These are phyloP conservation scores for Cutaneotrichosporon sp. DNA, from an alignment of 1,284 basidiomycete genomes.

Conservation along the genomic window DNA sequence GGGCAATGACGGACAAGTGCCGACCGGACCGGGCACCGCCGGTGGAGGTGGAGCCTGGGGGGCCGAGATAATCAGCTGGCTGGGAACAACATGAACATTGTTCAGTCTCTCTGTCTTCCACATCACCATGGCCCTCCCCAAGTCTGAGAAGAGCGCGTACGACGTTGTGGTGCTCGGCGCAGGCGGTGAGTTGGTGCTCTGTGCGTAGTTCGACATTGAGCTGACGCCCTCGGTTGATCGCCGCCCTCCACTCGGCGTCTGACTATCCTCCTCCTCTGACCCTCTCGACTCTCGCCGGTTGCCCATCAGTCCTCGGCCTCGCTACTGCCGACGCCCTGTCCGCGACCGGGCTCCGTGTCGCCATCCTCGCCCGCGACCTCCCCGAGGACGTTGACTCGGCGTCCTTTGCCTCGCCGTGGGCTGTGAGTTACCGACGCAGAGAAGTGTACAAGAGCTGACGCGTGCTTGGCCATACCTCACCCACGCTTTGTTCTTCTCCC, in stretches of 20 bases:
- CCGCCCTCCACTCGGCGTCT: background rate
- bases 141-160: conserved; percentile 19
- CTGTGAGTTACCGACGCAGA: conserved; percentile 55
- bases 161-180: conserved; percentile 60
- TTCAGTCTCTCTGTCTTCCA: background rate
- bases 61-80: background rate
- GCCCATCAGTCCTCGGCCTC: conserved; percentile 55
- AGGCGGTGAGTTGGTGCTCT: conserved; percentile 49
- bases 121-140: background rate
- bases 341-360: conserved; percentile 58
- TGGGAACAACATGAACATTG: background rate
- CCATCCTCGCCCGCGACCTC: conserved; percentile 66
- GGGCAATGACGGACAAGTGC: no score
- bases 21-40: no score
- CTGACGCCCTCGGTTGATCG: background rate
- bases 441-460: background rate
- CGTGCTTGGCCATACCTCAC: background rate
- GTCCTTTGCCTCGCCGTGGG: conserved; percentile 70
- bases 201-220: background rate
- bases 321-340: conserved; percentile 54
- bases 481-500: no score
- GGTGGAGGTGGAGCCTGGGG: no score
- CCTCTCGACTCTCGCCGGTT: conserved; percentile 25
- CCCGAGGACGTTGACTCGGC: conserved; percentile 64
- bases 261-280: conserved; percentile 28